Conservation (phyloP, 2,329 filamentous ascomycete species). For the Colletotrichum sp. region DNA sequence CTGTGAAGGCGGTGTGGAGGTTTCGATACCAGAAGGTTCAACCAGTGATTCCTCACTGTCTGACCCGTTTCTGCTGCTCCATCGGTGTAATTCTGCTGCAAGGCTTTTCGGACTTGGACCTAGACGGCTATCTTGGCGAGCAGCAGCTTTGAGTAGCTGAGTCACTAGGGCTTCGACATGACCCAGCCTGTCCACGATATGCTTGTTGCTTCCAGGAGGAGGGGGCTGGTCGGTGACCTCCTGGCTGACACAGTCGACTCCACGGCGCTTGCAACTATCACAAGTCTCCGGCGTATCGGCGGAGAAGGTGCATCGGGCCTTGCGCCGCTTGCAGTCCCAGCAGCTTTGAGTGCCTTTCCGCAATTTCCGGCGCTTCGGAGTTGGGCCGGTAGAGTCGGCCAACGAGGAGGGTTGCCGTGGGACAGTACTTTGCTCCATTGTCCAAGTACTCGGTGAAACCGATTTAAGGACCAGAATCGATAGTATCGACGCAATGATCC, state of each 20-base stretch:
- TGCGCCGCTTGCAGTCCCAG: constrained; percentile 21
- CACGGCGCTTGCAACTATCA: constrained; percentile 46
- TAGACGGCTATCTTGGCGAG: neutral
- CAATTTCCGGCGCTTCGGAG: constrained; percentile 9
- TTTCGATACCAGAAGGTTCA: neutral
- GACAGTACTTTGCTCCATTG: neutral
- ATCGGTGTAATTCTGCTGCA: neutral
- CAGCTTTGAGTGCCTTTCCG: constrained; percentile 19
- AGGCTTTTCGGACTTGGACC: neutral
- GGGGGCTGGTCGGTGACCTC: constrained; percentile 37
- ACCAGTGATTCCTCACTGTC: neutral
- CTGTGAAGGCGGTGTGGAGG: neutral
- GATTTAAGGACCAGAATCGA: neutral
- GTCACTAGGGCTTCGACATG: constrained; percentile 41
- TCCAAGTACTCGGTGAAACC: neutral
- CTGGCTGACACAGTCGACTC: constrained; percentile 51
- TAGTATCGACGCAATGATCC: neutral
- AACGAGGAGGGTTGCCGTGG: neutral
- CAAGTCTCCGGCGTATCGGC: neutral
- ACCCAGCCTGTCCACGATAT: constrained; percentile 36
- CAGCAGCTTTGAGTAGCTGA: constrained; percentile 25
- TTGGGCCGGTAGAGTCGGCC: neutral
- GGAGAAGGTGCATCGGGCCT: constrained; percentile 3
- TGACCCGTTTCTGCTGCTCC: neutral
- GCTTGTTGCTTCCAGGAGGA: constrained; percentile 18